Conservation (phyloP, 179 eudicot species). For the Beta corolliflora region DNA sequence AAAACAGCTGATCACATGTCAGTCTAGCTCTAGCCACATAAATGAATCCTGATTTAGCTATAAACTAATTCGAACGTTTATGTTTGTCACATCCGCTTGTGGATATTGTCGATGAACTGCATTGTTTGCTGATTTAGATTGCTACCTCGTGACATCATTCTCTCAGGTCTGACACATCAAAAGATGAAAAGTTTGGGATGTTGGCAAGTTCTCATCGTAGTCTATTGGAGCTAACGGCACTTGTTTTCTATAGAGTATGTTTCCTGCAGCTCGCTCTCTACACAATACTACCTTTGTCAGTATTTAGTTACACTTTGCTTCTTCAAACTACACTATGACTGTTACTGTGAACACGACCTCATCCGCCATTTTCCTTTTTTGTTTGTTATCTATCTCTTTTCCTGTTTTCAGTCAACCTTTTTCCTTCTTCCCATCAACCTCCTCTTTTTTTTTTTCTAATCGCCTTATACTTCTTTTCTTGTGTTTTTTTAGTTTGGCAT, state of each 20-base stretch:
- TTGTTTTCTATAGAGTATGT: slow-evolving; percentile 82
- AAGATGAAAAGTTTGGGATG: slow-evolving; percentile 68
- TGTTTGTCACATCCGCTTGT: neutral
- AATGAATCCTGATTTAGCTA: neutral
- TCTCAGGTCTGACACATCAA: slow-evolving; percentile 66
- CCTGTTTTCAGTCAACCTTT: neutral
- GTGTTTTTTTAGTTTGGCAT: too few relatives aligned
- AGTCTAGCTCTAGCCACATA: neutral
- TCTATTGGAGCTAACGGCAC: slow-evolving; percentile 82
- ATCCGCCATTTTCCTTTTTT: neutral
- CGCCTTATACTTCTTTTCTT: too few relatives aligned
- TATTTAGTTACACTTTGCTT: neutral
- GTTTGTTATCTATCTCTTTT: neutral
- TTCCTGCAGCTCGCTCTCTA: slow-evolving; percentile 9
- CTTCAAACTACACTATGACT: neutral
- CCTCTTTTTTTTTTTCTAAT: too few relatives aligned
- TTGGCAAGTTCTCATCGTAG: slow-evolving; percentile 63
- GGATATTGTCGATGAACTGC: neutral
- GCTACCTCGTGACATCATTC: neutral
- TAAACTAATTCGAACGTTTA: neutral
- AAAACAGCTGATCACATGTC: neutral
- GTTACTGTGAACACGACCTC: too few relatives aligned
- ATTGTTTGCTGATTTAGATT: slow-evolving; percentile 3
- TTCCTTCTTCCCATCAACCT: too few relatives aligned
- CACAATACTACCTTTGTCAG: neutral